Evolutionary conservation across 805 yeast genomes (phyloP), one percentile per base, ranked within the genome.

Genomic region (Limtongozyma cylindracea): DNA sequence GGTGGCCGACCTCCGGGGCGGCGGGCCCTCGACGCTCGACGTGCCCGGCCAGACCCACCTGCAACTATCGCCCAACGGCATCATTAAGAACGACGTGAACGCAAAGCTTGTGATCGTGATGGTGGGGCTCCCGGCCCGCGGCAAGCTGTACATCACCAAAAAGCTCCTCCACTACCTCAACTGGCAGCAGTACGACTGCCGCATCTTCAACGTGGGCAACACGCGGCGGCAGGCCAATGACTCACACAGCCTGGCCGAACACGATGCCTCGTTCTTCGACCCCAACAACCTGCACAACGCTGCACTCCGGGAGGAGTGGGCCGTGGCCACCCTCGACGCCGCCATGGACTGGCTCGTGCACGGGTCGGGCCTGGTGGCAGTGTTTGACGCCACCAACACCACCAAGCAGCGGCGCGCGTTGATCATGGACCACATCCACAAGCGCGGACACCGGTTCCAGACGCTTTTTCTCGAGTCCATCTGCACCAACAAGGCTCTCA

Each of bases 121-220:
- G 96, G 94, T 84, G 10, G 98, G 98, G 0, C 45, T 72, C 16
- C 96, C 96, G 0, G 95, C 95, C 0, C 54, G 95, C 24, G 98
- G 98, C 3, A 84, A 84, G 42, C 73, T 91, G 2, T 88, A 82
- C 40, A 66, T 84, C 29, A 78, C 95, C 23, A 84, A 80, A 43
- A 84, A 88, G 39, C 53, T 84, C 21, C 74, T 91, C 2, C 49
- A 96, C 27, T 88, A 77, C 44, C 51, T 84, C 39, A 84, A 84
- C 46, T 84, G 94, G 91, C 61, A 80, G 18, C 92, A 82, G 45
- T 91, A 82, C 34, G 78, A 74, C 32, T 70, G 91, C 27, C 58
- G 71, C 29, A 82, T 84, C 6, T 84, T 88, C 51, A 84, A 84
- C 37, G 98, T 88, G 15, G 98, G 98, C 1, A 76, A 88, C 35